These are phyloP conservation scores for Micractinium sp. DNA, from an alignment of 139 green algal species.

Conservation along the genomic window DNA sequence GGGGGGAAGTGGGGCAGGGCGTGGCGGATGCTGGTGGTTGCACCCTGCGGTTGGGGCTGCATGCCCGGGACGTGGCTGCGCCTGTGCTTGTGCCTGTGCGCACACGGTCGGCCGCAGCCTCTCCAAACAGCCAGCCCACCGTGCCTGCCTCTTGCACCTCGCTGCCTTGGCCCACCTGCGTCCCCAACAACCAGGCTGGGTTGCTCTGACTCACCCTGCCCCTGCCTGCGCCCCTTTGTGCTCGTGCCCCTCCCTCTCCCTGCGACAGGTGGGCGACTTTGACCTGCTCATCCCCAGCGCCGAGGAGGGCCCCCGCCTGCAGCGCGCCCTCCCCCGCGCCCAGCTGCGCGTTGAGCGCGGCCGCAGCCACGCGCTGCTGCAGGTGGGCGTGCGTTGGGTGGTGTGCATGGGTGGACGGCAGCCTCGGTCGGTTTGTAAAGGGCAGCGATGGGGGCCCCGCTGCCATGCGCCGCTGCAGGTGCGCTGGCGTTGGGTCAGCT, in stretches of 20 bases:
- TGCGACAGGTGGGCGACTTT: not conserved
- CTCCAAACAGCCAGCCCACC: not conserved
- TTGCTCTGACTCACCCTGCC: too few relatives aligned
- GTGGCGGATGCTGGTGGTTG: too few relatives aligned
- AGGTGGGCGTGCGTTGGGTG: constrained; percentile 34
- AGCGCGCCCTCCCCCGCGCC: constrained; percentile 57
- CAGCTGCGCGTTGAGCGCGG: constrained; percentile 46
- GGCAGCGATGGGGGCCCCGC: too few relatives aligned
- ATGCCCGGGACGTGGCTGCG: not conserved
- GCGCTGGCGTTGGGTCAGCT: too few relatives aligned
- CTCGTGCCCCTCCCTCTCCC: too few relatives aligned
- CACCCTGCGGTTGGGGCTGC: not conserved
- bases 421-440: too few relatives aligned
- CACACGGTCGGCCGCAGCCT: too few relatives aligned
- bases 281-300: constrained; percentile 75
- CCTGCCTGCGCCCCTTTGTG: too few relatives aligned
- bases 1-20: too few relatives aligned
- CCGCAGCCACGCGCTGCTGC: constrained; percentile 81
- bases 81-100: not conserved
- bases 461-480: too few relatives aligned
- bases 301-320: constrained; percentile 65
- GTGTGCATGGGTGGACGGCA: not conserved
- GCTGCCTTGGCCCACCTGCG: too few relatives aligned
- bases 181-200: too few relatives aligned
- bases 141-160: not conserved